phyloP scores from a whole-genome alignment of 495 filamentous ascomycete species.

The Annulohypoxylon nitens region DNA sequence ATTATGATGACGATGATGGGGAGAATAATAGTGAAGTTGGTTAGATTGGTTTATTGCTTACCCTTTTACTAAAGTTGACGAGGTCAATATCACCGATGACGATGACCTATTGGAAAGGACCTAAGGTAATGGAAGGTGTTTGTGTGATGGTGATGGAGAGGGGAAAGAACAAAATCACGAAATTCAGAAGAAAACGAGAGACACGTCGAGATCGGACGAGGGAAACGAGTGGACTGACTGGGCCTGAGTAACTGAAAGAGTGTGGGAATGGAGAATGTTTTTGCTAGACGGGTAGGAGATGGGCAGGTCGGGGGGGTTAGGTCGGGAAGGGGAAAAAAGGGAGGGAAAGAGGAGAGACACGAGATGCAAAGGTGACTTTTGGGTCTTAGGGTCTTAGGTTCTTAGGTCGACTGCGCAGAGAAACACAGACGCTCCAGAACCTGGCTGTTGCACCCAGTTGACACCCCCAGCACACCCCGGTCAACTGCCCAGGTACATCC shows the following conservation, averaged over 20 bases:
- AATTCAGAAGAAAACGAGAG: slow-evolving; percentile 48
- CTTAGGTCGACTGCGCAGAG: slow-evolving; percentile 27
- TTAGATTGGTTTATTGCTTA: slow-evolving; percentile 19
- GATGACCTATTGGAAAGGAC: slow-evolving; percentile 37
- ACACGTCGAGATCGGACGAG: slow-evolving; percentile 50
- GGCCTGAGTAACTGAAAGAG: slow-evolving; percentile 48
- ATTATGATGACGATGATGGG: not conserved
- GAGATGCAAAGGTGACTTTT: slow-evolving; percentile 23
- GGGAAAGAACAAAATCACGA: slow-evolving; percentile 41
- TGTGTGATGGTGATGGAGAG: slow-evolving; percentile 21
- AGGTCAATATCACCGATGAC: slow-evolving; percentile 45
- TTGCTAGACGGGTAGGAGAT: slow-evolving; percentile 34
- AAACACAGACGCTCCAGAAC: slow-evolving; percentile 29
- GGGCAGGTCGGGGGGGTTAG: slow-evolving; percentile 40
- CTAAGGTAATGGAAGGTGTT: slow-evolving; percentile 27
- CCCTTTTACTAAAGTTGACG: slow-evolving; percentile 46
- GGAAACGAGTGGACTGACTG: slow-evolving; percentile 51
- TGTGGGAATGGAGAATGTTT: slow-evolving; percentile 49
- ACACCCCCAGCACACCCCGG: slow-evolving; percentile 12
- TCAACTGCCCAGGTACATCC: slow-evolving; percentile 3
- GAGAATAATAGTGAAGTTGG: slow-evolving; percentile 11
- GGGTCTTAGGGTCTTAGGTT: not conserved
- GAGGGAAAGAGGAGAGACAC: slow-evolving; percentile 35
- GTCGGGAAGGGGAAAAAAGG: slow-evolving; percentile 38
- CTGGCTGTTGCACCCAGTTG: not conserved